Conservation (phyloP, 805 yeast genomes). For the Kodamaea laetipori region DNA sequence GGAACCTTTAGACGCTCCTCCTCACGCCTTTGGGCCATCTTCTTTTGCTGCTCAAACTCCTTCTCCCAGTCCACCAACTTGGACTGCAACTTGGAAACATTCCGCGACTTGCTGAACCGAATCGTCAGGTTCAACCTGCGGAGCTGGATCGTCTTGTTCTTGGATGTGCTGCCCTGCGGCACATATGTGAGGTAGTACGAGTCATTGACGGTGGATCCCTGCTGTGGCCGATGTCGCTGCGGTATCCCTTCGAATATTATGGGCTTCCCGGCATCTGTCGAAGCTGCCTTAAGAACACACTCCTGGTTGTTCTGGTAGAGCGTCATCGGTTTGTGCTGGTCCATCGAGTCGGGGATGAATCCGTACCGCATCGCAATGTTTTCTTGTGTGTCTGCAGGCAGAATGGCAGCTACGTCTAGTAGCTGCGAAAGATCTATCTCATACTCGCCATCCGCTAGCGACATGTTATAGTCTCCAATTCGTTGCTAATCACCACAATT, state of each 20-base stretch:
- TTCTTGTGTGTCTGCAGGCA: slow-evolving; percentile 15
- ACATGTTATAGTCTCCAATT: slow-evolving; percentile 20
- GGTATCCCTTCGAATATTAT: slow-evolving; percentile 43
- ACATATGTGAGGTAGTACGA: slow-evolving; percentile 32
- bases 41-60: slow-evolving; percentile 5
- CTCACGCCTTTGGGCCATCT: slow-evolving; percentile 12
- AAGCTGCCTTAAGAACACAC: slow-evolving; percentile 34
- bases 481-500: no score
- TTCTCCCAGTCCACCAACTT: slow-evolving; percentile 27
- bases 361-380: slow-evolving; percentile 41
- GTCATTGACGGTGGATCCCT: slow-evolving; percentile 20
- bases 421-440: slow-evolving; percentile 40
- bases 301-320: slow-evolving; percentile 38
- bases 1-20: no score
- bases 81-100: slow-evolving; percentile 30
- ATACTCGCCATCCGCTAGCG: slow-evolving; percentile 46
- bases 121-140: slow-evolving; percentile 33
- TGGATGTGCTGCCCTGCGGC: slow-evolving; percentile 15
- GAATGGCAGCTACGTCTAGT: slow-evolving; percentile 15
- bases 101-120: slow-evolving; percentile 41
- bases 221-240: slow-evolving; percentile 27
- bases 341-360: slow-evolving; percentile 44
- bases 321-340: slow-evolving; percentile 33
- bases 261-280: slow-evolving; percentile 25
- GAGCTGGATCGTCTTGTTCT: slow-evolving; percentile 21